Conservation (phyloP, 2,329 filamentous ascomycete genomes). For the Penicillium sp. region DNA sequence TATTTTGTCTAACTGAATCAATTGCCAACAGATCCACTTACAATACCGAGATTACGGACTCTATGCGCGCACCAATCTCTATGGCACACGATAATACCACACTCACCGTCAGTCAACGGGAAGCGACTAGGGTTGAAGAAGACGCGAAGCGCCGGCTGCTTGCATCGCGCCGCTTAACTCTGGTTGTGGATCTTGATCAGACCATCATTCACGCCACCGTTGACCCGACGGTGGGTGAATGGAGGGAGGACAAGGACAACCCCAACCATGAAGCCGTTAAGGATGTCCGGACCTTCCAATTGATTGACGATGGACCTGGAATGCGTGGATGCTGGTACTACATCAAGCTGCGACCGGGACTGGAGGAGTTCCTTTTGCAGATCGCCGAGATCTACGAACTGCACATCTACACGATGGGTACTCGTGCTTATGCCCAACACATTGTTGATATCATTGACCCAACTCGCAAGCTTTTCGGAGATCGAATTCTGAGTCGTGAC, state of each 20-base stretch:
- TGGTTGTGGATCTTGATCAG: constrained; percentile 96
- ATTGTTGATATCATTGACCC: constrained; percentile 94
- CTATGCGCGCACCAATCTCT: constrained; percentile 85
- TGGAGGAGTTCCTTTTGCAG: constrained; percentile 75
- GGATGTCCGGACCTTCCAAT: constrained; percentile 83
- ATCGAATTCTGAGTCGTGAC: constrained; percentile 92
- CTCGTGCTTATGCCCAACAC: constrained; percentile 88
- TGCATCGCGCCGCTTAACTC: constrained; percentile 76
- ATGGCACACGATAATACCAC: constrained; percentile 91
- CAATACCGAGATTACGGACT: constrained; percentile 76
- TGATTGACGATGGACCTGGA: constrained; percentile 78
- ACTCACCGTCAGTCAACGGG: constrained; percentile 78
- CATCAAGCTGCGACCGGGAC: constrained; percentile 91
- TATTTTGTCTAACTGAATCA: constrained; percentile 3
- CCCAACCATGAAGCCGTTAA: constrained; percentile 90
- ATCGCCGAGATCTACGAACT: constrained; percentile 84
- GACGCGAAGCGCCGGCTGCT: constrained; percentile 83
- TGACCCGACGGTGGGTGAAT: constrained; percentile 93
- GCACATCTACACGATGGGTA: constrained; percentile 99
- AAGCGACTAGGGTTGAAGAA: constrained; percentile 80
- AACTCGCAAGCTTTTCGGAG: constrained; percentile 83
- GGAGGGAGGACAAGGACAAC: constrained; percentile 84
- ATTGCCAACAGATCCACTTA: constrained; percentile 62
- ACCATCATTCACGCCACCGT: constrained; percentile 98
- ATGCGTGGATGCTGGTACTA: constrained; percentile 90